Evolutionary conservation across 306 rosid species (phyloP).

Genomic region (Canavalia ensiformis): DNA sequence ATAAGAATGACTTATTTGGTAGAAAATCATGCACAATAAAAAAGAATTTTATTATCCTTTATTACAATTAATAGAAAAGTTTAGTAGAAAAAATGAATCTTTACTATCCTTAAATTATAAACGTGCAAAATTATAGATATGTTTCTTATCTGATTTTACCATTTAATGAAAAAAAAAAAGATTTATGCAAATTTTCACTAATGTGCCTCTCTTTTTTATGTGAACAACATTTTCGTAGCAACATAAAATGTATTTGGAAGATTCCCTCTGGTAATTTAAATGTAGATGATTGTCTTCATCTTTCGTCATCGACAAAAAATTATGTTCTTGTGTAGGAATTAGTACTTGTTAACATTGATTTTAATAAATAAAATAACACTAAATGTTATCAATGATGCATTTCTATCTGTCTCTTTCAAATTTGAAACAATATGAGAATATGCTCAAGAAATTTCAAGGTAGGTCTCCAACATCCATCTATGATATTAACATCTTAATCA

Average conservation of each 20-base stretch:
- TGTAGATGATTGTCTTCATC: slow-evolving; percentile 95
- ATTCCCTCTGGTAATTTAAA: slow-evolving; percentile 83
- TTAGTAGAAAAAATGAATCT: slow-evolving; percentile 94
- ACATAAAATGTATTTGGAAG: slow-evolving; percentile 99
- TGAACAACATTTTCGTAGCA: slow-evolving; percentile 87
- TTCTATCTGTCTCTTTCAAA: slow-evolving; percentile 57
- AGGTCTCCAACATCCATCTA: too few species aligned
- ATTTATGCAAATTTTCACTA: slow-evolving; percentile 41
- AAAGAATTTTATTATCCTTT: slow-evolving; percentile 59
- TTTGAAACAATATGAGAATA: slow-evolving; percentile 75
- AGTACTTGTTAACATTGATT: slow-evolving; percentile 16
- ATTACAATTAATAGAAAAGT: slow-evolving; percentile 75
- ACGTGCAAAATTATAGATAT: slow-evolving; percentile 94
- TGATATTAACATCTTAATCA: too few species aligned
- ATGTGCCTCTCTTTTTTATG: slow-evolving; percentile 36
- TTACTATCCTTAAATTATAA: slow-evolving; percentile 92
- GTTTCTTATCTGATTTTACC: slow-evolving; percentile 35
- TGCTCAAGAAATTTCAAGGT: too few species aligned
- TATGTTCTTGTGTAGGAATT: slow-evolving; percentile 95
- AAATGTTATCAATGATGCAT: slow-evolving; percentile 37
- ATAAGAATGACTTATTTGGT: slow-evolving; percentile 84
- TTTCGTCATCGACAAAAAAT: slow-evolving; percentile 96
- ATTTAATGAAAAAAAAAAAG: not conserved
- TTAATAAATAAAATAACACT: slow-evolving; percentile 23
- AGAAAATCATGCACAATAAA: slow-evolving; percentile 90